Conservation (phyloP, 495 filamentous ascomycete species). For the Talaromyces thailandensis region DNA sequence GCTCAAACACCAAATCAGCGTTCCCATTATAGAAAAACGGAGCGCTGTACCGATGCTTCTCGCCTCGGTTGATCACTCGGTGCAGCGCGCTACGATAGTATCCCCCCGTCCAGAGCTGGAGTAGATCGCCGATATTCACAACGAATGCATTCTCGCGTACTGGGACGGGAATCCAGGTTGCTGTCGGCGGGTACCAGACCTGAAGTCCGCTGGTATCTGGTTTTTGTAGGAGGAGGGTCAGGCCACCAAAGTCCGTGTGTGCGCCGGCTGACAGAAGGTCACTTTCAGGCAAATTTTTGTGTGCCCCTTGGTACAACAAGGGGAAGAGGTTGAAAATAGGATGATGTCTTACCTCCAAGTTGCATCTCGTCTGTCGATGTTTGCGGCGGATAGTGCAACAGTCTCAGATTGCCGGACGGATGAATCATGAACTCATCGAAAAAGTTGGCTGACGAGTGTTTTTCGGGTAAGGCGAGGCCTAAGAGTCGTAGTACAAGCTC, state of each 20-base stretch:
- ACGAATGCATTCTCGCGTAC: constrained; percentile 12
- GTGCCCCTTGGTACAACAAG: no score
- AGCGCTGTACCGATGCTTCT: constrained; percentile 11
- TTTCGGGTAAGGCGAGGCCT: background rate
- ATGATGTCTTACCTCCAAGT: background rate
- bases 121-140: constrained; percentile 17
- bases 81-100: constrained; percentile 13
- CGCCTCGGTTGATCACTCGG: constrained; percentile 10
- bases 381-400: background rate
- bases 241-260: background rate
- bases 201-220: constrained; percentile 9
- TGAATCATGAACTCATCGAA: background rate
- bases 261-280: background rate
- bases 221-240: background rate
- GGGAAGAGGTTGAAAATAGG: no score
- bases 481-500: background rate
- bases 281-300: no score
- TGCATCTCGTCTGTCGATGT: background rate
- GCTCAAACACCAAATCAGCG: background rate
- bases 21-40: constrained; percentile 12
- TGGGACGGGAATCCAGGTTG: constrained; percentile 13
- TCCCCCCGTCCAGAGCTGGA: constrained; percentile 11
- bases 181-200: constrained; percentile 5
- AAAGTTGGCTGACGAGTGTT: background rate
- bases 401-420: background rate